phyloP scores from a whole-genome alignment of 345 rosid species.

The Gossypium anomalum region DNA sequence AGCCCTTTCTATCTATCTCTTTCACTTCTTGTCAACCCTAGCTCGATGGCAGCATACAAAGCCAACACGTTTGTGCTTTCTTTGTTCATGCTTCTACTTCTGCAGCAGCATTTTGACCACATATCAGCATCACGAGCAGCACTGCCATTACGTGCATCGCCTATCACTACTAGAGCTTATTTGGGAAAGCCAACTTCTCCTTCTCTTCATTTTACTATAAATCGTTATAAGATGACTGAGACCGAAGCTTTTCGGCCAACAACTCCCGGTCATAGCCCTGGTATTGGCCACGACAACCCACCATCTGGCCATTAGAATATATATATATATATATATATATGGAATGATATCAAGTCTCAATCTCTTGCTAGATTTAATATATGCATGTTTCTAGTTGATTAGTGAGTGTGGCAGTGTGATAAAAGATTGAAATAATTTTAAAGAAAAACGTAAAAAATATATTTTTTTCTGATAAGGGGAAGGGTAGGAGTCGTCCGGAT shows the following conservation, averaged over 20 bases:
- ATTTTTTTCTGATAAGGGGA: too few relatives aligned
- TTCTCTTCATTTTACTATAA: background rate
- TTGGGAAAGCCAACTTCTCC: constrained; percentile 14
- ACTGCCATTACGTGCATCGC: constrained; percentile 23
- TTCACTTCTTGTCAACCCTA: background rate
- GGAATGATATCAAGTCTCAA: background rate
- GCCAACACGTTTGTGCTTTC: background rate
- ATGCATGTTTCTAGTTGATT: background rate
- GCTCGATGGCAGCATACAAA: constrained; percentile 21
- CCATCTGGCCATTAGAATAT: constrained; percentile 13
- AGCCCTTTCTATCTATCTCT: background rate
- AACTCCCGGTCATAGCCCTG: constrained; percentile 49
- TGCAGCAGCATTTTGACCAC: constrained; percentile 14
- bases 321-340: too few relatives aligned
- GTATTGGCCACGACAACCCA: constrained; percentile 34
- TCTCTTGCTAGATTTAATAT: background rate
- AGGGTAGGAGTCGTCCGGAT: too few relatives aligned
- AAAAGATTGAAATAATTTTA: background rate
- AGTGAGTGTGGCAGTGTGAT: background rate
- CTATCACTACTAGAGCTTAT: background rate
- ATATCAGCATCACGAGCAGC: constrained; percentile 22
- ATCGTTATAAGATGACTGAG: constrained; percentile 27
- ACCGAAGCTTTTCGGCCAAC: constrained; percentile 40
- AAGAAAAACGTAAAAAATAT: background rate
- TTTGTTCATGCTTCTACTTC: constrained; percentile 22